Base-by-base conservation (phyloP, 805 yeast species). In the Candida chauliodis region DNA sequence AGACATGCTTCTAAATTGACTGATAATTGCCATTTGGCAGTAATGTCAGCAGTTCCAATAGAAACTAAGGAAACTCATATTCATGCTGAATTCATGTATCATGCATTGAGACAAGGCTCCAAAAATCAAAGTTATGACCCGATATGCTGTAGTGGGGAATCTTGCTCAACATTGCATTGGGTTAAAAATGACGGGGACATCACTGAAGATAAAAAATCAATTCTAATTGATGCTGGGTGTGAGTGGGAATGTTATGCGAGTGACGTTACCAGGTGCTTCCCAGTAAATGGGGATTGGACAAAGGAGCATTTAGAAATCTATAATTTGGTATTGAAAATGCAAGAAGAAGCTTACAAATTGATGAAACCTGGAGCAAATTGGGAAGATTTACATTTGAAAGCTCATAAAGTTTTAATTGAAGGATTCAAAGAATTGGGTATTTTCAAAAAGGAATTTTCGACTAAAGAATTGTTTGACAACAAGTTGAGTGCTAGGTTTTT, bases 251-350 rank as follows among this genome's bases (percentile, higher is more conserved):
- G 87, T 58, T 91, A 91, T 60, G 90, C 96, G 2, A 73, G 88
- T 30, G 99, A 91, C 58, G 96, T 93, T 30, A 93, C 99, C 11
- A 76, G 99, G 56, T 85, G 95, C 56, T 91, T 89, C 76, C 99
- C 99, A 20, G 79, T 88, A 39, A 75, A 71, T 45, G 99, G 99
- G 5, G 79, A 81, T 38, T 91, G 96, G 89, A 77, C 90, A 7
- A 76, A 75, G 45, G 98, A 93, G 55, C 95, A 91, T 51, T 73
- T 85, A 48, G 86, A 76, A 40, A 81, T 91, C 33, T 91, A 93
- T 56, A 78, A 79, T 24, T 66, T 83, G 6, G 99, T 93, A 2
- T 66, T 71, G 43, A 81, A 81, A 40, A 91, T 93, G 96, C 98
- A 91, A 62, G 47, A 56, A 0, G 75, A 69, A 37, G 81, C 91